Evolutionary conservation across 768 basidiomycete genomes (phyloP).

Genomic region (Kwoniella shandongensis): DNA sequence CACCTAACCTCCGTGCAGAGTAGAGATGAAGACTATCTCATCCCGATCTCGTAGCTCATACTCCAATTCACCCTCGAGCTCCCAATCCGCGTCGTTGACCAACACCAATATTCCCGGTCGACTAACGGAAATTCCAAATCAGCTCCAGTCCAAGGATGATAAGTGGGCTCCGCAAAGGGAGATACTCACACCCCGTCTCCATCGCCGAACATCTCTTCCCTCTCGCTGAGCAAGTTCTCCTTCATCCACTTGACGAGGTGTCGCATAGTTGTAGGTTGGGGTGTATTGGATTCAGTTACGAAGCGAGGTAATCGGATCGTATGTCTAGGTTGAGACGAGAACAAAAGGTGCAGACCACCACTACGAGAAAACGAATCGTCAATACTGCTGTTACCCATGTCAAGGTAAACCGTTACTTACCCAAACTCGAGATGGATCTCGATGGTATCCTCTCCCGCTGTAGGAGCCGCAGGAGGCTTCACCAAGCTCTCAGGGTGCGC

Average conservation of each 20-base stretch:
- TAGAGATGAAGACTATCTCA: conserved; percentile 95
- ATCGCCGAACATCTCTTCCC: conserved; percentile 86
- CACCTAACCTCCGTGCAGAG: conserved; percentile 78
- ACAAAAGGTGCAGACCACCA: conserved; percentile 51
- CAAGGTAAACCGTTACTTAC: conserved; percentile 25
- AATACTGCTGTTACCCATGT: not conserved
- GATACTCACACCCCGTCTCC: conserved; percentile 72
- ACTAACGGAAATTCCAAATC: conserved; percentile 55
- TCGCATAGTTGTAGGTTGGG: conserved; percentile 62
- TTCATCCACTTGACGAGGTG: conserved; percentile 78
- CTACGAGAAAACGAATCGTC: conserved; percentile 15
- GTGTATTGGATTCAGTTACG: conserved; percentile 11
- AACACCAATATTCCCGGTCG: conserved; percentile 95
- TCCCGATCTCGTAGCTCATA: conserved; percentile 75
- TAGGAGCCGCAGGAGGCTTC: conserved; percentile 11
- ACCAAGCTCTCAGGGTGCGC: conserved; percentile 16
- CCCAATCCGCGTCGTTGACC: conserved; percentile 98
- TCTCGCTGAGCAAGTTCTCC: conserved; percentile 73
- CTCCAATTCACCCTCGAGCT: conserved; percentile 89
- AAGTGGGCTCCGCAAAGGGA: too few relatives aligned
- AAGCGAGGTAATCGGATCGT: conserved; percentile 35
- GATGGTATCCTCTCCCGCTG: conserved; percentile 31
- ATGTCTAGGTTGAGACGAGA: conserved; percentile 48
- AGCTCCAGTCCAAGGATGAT: conserved; percentile 6
- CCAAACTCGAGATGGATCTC: conserved; percentile 51